These are phyloP conservation scores for Pleodorina starrii DNA, from an alignment of 139 green algal species.

Conservation along the genomic window DNA sequence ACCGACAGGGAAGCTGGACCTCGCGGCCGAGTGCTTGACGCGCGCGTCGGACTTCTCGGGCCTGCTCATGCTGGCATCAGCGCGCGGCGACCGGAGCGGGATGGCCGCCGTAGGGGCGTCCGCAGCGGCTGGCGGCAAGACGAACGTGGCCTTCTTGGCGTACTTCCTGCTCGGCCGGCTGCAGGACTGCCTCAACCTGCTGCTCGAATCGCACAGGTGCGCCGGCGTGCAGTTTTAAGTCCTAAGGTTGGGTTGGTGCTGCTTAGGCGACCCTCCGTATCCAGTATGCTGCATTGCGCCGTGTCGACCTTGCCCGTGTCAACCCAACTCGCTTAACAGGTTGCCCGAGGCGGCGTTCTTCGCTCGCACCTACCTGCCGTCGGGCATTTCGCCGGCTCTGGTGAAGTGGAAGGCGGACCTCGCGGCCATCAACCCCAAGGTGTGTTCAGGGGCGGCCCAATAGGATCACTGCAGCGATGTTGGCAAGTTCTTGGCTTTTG, in stretches of 20 bases:
- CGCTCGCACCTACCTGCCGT: constrained; percentile 92
- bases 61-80: constrained; percentile 89
- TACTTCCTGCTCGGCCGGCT: constrained; percentile 89
- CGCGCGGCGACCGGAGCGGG: constrained; percentile 60
- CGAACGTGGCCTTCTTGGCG: constrained; percentile 93
- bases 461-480: too few species aligned
- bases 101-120: constrained; percentile 63
- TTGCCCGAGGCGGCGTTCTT: constrained; percentile 98
- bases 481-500: too few species aligned
- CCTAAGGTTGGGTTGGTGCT: too few species aligned
- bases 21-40: constrained; percentile 84
- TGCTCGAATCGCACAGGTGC: constrained; percentile 62
- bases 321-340: constrained; percentile 71
- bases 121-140: constrained; percentile 73
- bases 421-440: constrained; percentile 92
- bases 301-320: too few species aligned
- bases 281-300: too few species aligned
- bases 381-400: constrained; percentile 78
- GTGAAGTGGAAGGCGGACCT: constrained; percentile 94
- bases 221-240: too few species aligned
- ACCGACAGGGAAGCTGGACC: constrained; percentile 67
- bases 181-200: constrained; percentile 88
- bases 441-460: background rate
- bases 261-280: too few species aligned
- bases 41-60: constrained; percentile 88